These are phyloP conservation scores for Cryptosporidium sp. DNA, from an alignment of 169 alveolate genomes.

Conservation along the genomic window DNA sequence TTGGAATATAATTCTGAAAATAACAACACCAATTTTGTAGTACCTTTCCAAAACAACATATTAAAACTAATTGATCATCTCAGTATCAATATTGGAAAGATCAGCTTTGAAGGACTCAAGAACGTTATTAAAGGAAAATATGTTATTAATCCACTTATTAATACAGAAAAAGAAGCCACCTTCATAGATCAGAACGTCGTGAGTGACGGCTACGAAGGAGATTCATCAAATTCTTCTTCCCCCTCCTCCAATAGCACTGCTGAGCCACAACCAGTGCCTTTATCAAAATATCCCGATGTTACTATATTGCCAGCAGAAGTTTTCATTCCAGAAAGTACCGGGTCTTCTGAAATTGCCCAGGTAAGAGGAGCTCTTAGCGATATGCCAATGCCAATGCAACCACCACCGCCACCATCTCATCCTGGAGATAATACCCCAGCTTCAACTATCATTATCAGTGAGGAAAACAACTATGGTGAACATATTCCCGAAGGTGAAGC, in stretches of 20 bases:
- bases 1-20: constrained; percentile 12
- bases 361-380: not conserved
- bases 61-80: constrained; percentile 24
- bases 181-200: not conserved
- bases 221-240: not conserved
- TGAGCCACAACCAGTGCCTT: not conserved
- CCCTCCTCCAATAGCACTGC: not conserved
- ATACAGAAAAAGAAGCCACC: not conserved
- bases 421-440: not conserved
- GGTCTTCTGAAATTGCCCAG: not conserved
- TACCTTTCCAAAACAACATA: not conserved
- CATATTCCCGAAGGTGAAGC: not conserved
- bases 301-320: not conserved
- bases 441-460: not conserved
- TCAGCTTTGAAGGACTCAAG: constrained; percentile 3
- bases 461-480: not conserved
- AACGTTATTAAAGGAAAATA: constrained; percentile 33
- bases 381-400: not conserved
- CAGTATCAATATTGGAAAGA: constrained; percentile 8
- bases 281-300: not conserved
- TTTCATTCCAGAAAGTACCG: not conserved
- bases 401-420: not conserved
- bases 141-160: not conserved
- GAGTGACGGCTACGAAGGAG: not conserved
- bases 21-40: constrained; percentile 12